Percentiles rank a stretch among this genome's conserved stretches.
Conservation (phyloP, 78 protist species). For the slime mould (Dictyostelium discoideum) region dicty_2.7 NC_007089.4:3503501-3504000, state of each 20-base stretch:
- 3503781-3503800: conserved; percentile 7
- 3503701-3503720: conserved; percentile 39
- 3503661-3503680: background rate
- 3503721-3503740: conserved; percentile 29
- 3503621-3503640: background rate
- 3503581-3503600: background rate
- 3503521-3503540: background rate
- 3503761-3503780: conserved; percentile 12
- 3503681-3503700: conserved; percentile 21
- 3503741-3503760: conserved; percentile 34
- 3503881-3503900: background rate
- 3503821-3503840: background rate
- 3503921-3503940: conserved; percentile 66
- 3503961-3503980: conserved; percentile 1
- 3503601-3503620: background rate
- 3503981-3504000: background rate
- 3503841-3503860: conserved; percentile 7
- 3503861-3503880: background rate
- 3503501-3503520: background rate
- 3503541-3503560: background rate
- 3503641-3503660: conserved; percentile 17
- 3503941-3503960: conserved; percentile 49
- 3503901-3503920: conserved; percentile 19
- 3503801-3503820: conserved; percentile 9
- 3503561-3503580: no score